phyloP scores from a whole-genome alignment of 768 basidiomycete species.

The Suillus alpinus region DNA sequence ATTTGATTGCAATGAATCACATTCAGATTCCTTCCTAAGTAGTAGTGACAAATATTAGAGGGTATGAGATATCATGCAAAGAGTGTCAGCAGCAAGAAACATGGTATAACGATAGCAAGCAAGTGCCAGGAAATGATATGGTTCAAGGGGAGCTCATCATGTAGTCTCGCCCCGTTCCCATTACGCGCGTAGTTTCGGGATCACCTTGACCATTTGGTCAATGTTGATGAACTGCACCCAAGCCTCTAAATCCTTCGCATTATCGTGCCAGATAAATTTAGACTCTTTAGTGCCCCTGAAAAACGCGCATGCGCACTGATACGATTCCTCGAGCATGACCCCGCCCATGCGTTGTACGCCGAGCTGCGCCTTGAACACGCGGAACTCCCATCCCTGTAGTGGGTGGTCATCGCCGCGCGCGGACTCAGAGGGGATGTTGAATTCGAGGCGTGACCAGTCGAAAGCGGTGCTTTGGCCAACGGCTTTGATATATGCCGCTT shows the following conservation, averaged over 20 bases:
- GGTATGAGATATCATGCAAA: slow-evolving; percentile 12
- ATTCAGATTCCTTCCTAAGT: background rate
- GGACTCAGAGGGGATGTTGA: slow-evolving; percentile 63
- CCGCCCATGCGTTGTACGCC: slow-evolving; percentile 59
- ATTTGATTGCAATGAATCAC: background rate
- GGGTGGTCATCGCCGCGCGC: slow-evolving; percentile 68
- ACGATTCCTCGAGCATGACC: slow-evolving; percentile 57
- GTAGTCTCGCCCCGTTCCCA: slow-evolving; percentile 19
- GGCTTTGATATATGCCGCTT: slow-evolving; percentile 79
- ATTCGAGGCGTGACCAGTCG: slow-evolving; percentile 79
- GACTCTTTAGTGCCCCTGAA: slow-evolving; percentile 65
- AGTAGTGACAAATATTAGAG: slow-evolving; percentile 6
- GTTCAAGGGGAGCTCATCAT: background rate
- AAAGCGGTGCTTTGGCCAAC: slow-evolving; percentile 80
- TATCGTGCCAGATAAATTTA: slow-evolving; percentile 71
- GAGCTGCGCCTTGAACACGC: slow-evolving; percentile 71
- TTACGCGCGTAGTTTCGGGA: slow-evolving; percentile 67
- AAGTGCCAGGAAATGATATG: slow-evolving; percentile 1
- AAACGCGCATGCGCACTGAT: slow-evolving; percentile 77
- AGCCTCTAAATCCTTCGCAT: slow-evolving; percentile 61
- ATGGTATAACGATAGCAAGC: slow-evolving; percentile 6
- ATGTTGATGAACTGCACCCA: slow-evolving; percentile 87
- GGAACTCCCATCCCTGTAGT: slow-evolving; percentile 83
- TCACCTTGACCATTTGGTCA: slow-evolving; percentile 78
- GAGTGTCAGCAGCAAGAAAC: slow-evolving; percentile 6